These are phyloP conservation scores for Leccinum subtestaceum DNA, from an alignment of 768 basidiomycete genomes.

Conservation along the genomic window DNA sequence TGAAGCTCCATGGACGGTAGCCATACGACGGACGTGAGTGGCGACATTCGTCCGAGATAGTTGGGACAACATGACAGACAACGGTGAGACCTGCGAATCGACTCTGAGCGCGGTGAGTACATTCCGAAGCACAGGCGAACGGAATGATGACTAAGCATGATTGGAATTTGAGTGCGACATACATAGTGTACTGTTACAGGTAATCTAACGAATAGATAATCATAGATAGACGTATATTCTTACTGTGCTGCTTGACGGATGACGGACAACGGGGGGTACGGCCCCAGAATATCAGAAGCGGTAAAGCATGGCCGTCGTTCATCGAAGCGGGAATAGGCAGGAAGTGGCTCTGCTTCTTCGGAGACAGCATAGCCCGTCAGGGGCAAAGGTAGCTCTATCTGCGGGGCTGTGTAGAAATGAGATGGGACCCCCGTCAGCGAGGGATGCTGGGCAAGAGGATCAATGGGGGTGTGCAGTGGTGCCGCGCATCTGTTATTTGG, in stretches of 20 bases:
- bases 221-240: constrained; percentile 6
- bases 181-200: background rate
- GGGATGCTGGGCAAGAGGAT: constrained; percentile 15
- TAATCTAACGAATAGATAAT: background rate
- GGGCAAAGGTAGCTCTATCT: background rate
- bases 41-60: constrained; percentile 17
- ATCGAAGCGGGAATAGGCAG: constrained; percentile 31
- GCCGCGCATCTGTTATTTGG: background rate
- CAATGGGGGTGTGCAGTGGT: background rate
- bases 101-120: background rate
- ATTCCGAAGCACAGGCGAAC: background rate
- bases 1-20: constrained; percentile 42
- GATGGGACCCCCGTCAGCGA: constrained; percentile 18
- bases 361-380: background rate
- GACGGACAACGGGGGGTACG: constrained; percentile 25
- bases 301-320: constrained; percentile 15
- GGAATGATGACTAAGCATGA: constrained; percentile 18
- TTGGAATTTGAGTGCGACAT: background rate
- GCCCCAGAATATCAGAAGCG: constrained; percentile 24
- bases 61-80: constrained; percentile 30
- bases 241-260: constrained; percentile 1
- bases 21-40: constrained; percentile 40
- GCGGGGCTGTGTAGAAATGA: background rate
- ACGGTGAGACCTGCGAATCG: background rate
- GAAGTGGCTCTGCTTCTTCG: constrained; percentile 15